Evolutionary conservation across 2,329 filamentous ascomycete genomes (phyloP).

Genomic region (Clarireedia homoeocarpa): DNA sequence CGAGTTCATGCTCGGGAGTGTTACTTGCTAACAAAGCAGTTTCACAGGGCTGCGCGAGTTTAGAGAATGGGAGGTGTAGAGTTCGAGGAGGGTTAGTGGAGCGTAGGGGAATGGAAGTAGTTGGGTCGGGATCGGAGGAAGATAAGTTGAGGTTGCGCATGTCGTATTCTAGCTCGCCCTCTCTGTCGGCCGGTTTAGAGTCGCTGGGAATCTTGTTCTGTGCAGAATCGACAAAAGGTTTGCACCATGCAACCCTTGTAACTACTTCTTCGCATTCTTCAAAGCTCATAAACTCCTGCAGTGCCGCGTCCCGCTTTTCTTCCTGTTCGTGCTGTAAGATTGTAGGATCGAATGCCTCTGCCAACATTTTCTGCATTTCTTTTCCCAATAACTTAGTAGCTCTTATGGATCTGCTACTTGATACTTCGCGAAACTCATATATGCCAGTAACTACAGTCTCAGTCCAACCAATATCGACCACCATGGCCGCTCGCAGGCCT

Average conservation of each 20-base stretch:
- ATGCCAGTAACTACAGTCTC: conserved; percentile 81
- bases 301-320: conserved; percentile 9
- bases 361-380: conserved; percentile 58
- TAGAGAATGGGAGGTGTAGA: conserved; percentile 59
- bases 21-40: conserved; percentile 61
- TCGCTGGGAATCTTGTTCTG: neutral
- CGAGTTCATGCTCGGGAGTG: conserved; percentile 50
- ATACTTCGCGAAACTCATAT: conserved; percentile 83
- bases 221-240: conserved; percentile 19
- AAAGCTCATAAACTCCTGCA: conserved; percentile 46
- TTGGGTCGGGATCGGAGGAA: conserved; percentile 13
- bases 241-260: conserved; percentile 72
- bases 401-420: conserved; percentile 60
- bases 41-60: conserved; percentile 68
- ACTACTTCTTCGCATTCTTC: conserved; percentile 76
- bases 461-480: conserved; percentile 87
- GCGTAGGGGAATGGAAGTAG: conserved; percentile 36
- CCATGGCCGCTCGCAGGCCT: conserved; percentile 75
- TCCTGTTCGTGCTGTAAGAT: conserved; percentile 18
- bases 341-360: conserved; percentile 33
- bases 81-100: conserved; percentile 41
- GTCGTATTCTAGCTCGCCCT: conserved; percentile 40
- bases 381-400: conserved; percentile 66
- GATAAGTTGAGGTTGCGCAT: conserved; percentile 21
- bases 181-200: conserved; percentile 30